Conservation (phyloP, 2,329 filamentous ascomycete species). For the Amesomyces nigricolor region DNA sequence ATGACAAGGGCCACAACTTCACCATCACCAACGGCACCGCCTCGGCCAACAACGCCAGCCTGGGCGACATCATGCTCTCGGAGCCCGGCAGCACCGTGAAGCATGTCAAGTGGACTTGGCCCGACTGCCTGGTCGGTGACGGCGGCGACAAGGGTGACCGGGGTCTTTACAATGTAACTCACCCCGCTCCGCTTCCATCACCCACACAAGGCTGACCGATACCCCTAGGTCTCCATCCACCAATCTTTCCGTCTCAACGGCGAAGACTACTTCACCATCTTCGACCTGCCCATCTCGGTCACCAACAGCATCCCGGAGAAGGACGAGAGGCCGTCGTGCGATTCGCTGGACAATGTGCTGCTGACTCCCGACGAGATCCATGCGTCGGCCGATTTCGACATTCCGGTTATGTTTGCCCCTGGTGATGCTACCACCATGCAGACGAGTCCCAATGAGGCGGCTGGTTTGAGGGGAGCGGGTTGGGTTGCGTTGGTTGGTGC, state of each 20-base stretch:
- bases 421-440: slow-evolving; percentile 45
- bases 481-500: slow-evolving; percentile 33
- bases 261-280: slow-evolving; percentile 61
- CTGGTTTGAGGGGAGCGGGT: slow-evolving; percentile 30
- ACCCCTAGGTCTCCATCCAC: slow-evolving; percentile 58
- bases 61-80: slow-evolving; percentile 58
- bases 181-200: background rate
- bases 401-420: slow-evolving; percentile 47
- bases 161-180: slow-evolving; percentile 56
- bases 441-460: slow-evolving; percentile 23
- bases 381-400: slow-evolving; percentile 36
- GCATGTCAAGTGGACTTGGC: slow-evolving; percentile 68
- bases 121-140: slow-evolving; percentile 59
- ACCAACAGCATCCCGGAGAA: slow-evolving; percentile 55
- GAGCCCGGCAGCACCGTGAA: slow-evolving; percentile 66
- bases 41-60: slow-evolving; percentile 44
- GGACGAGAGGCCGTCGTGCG: slow-evolving; percentile 36
- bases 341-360: slow-evolving; percentile 46
- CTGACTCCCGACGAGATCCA: slow-evolving; percentile 43
- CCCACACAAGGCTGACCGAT: background rate
- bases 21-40: slow-evolving; percentile 57
- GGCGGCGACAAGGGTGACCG: slow-evolving; percentile 49
- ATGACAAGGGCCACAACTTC: slow-evolving; percentile 57
- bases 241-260: slow-evolving; percentile 64
- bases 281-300: slow-evolving; percentile 63